phyloP scores from a whole-genome alignment of 768 basidiomycete species.

The Trametes sanguinea region DNA sequence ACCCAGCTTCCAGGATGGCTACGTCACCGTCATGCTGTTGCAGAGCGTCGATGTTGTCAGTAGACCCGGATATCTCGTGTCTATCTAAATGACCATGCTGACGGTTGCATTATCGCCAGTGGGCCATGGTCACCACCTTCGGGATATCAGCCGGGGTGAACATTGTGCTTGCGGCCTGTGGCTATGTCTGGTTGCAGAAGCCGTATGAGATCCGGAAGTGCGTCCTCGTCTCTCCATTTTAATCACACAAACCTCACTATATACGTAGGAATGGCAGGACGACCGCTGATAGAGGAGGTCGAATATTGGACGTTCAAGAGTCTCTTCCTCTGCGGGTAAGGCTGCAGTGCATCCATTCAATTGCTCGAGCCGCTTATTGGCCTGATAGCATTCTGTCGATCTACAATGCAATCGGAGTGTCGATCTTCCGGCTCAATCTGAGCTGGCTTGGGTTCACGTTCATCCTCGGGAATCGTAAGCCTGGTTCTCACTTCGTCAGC shows the following conservation, averaged over 20 bases:
- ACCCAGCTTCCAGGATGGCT: background rate
- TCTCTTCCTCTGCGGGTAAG: slow-evolving; percentile 12
- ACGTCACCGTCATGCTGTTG: background rate
- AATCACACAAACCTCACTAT: background rate
- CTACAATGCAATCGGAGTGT: slow-evolving; percentile 4
- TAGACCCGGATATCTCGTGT: no score
- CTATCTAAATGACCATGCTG: no score
- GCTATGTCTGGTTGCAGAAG: slow-evolving; percentile 13
- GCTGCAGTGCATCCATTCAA: background rate
- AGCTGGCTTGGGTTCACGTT: slow-evolving; percentile 12
- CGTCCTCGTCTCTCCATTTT: background rate
- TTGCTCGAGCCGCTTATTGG: background rate
- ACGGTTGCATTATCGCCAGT: background rate
- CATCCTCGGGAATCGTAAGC: slow-evolving; percentile 16
- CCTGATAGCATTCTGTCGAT: background rate
- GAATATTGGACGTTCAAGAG: slow-evolving; percentile 18
- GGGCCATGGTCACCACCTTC: slow-evolving; percentile 8
- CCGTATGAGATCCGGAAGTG: background rate
- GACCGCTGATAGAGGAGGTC: background rate
- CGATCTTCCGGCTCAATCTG: background rate
- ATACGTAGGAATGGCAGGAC: background rate
- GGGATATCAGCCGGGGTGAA: background rate
- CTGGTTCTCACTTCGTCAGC: background rate
- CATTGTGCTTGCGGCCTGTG: background rate
- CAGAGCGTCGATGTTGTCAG: background rate